Base-by-base conservation (phyloP, 139 green algal species). In the Picochlorum sp. region DNA sequence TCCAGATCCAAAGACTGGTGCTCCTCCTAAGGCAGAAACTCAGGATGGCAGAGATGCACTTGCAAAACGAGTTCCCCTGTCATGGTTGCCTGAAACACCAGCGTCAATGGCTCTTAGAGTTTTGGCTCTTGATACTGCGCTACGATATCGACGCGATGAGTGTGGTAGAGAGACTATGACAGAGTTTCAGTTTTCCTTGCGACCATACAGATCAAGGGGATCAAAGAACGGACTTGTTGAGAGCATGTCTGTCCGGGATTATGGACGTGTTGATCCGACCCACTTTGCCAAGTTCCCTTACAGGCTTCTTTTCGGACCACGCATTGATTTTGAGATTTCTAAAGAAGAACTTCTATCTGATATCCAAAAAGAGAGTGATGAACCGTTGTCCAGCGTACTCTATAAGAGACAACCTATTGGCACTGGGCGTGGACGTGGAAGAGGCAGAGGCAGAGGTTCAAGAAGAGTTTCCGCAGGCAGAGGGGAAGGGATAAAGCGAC, bases 21-120 rank as follows among this genome's bases (percentile, higher is more conserved):
- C 26, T n/a, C n/a, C 26, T n/a, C n/a, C 13, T 21, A 28, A 62
- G 24, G 10, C 2, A 45, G 26, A 62, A 8, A 32, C 15, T 62
- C 26, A 45, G 10, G 47, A 23, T 20, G 47, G 18, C 47, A 32
- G 21, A 3, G 63, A 24, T 23, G 63, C 52, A 54, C 4, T 24
- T 32, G 54, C 47, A 38, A 20, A 63, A 47, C 23, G 52, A 47
- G 1, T n/a, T 55, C 3, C 70, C 13, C 75, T 95, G 50, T 63
- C 67, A 9, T 95, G 88, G 88, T 79, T 95, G 50, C 88, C 88
- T 4, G 45, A 76, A 44, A 95, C 88, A 1, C 44, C 62, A 11
- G 64, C 84, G 0, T 78, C 86, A 1, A 23, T 95, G 20, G 64
- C 74, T n/a, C 67, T 90, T 63, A 78, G 88, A 6, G 62, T 94